These are phyloP conservation scores for Globisporangium mamillatum DNA, from an alignment of 352 stramenopile species.

Conservation along the genomic window DNA sequence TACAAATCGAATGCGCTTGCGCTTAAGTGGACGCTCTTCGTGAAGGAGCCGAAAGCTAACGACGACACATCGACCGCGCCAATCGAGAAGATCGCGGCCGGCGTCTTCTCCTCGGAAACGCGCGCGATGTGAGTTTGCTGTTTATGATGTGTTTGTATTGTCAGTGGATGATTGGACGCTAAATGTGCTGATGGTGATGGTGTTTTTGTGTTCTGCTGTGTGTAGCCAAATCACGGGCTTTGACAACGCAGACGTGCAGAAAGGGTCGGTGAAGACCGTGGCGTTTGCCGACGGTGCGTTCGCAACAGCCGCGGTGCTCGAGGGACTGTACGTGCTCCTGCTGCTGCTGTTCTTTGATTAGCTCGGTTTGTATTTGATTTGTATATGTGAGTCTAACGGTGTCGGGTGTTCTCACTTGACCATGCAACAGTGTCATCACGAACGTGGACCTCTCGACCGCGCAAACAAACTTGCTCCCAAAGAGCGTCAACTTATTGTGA, in stretches of 20 bases:
- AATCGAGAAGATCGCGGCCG: constrained; percentile 38
- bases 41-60: constrained; percentile 49
- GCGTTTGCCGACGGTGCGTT: constrained; percentile 49
- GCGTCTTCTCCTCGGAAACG: constrained; percentile 40
- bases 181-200: constrained; percentile 7
- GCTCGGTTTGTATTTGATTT: no score
- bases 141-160: neutral
- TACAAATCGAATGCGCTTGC: constrained; percentile 39
- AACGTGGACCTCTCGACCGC: constrained; percentile 61
- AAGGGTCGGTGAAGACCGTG: constrained; percentile 56
- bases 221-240: constrained; percentile 74
- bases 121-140: constrained; percentile 39
- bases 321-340: constrained; percentile 39
- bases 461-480: constrained; percentile 46
- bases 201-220: neutral
- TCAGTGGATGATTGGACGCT: neutral
- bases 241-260: constrained; percentile 47
- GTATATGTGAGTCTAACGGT: neutral
- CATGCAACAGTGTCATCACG: constrained; percentile 34
- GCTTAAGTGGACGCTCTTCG: constrained; percentile 64
- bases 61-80: constrained; percentile 45
- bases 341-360: neutral
- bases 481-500: constrained; percentile 40
- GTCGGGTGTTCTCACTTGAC: neutral
- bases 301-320: constrained; percentile 29